Conservation (phyloP, 805 yeast genomes). For the Nakazawaea ambrosiae region DNA sequence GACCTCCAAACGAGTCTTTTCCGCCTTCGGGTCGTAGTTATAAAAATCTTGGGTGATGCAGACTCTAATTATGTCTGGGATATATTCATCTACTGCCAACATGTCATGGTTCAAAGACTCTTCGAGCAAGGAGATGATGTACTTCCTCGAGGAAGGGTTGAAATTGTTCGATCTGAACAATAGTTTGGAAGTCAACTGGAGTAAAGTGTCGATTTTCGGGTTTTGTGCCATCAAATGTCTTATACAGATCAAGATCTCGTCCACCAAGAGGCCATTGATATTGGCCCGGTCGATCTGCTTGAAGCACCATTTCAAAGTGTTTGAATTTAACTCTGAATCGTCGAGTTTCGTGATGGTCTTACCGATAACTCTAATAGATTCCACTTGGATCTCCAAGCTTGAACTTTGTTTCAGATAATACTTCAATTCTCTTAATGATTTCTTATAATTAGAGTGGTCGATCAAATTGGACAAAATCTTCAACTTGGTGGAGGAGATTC, state of each 20-base stretch:
- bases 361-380: slow-evolving; percentile 50
- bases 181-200: slow-evolving; percentile 33
- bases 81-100: slow-evolving; percentile 28
- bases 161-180: slow-evolving; percentile 10
- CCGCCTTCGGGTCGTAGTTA: not conserved
- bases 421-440: slow-evolving; percentile 56
- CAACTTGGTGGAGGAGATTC: slow-evolving; percentile 47
- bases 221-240: slow-evolving; percentile 64
- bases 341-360: slow-evolving; percentile 18
- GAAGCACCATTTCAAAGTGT: slow-evolving; percentile 59
- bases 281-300: slow-evolving; percentile 30
- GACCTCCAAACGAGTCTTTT: slow-evolving; percentile 59
- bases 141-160: slow-evolving; percentile 52
- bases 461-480: slow-evolving; percentile 54
- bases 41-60: slow-evolving; percentile 40
- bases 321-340: slow-evolving; percentile 38
- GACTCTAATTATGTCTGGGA: slow-evolving; percentile 71
- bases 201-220: slow-evolving; percentile 45
- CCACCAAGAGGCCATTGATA: slow-evolving; percentile 32
- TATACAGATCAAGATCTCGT: slow-evolving; percentile 67
- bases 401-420: slow-evolving; percentile 30
- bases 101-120: slow-evolving; percentile 45
- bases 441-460: slow-evolving; percentile 41
- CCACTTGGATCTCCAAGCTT: slow-evolving; percentile 19
- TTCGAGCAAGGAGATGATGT: slow-evolving; percentile 87